Evolutionary conservation across 331 rosid species (phyloP), one percentile per base, ranked within the genome.

Genomic region (Arachis monticola): DNA sequence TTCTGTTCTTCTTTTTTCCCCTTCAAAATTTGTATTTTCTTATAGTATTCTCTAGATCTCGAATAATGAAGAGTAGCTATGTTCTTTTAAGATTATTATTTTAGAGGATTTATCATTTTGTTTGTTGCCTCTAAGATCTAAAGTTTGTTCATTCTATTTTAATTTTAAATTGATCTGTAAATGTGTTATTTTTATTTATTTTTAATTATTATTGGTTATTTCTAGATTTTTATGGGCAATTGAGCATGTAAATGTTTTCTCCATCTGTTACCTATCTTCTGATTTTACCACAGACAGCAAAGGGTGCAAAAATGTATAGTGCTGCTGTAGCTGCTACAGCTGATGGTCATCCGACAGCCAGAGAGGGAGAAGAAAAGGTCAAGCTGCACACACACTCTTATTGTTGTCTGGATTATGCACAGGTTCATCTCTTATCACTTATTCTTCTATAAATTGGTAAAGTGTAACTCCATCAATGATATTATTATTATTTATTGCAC

Each of bases 341-440:
- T 45, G 99, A 95, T 67, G 87, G 93, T 56, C 88, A 81, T 35
- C 87, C 41, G 1, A 74, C 56, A 60, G 35, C 42, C 40, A 92
- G 92, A 80, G 99, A 95, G 69, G 98, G 98, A 67, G 99, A 95
- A 66, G 99, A 95, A 83, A 92, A 95, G 85, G 85, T 95, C 83
- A 92, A 92, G 87, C 77, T 92, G 87, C 98, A 95, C 80, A 95
- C 99, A 38, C 99, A 95, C 82, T 88, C 98, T 62, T 90, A 91
- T 81, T 93, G 97, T 55, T 93, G 96, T 61, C 90, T 93, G 47
- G 98, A 93, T 82, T 93, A 93, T 83, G 81, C 84, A 12, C 99
- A 95, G 99, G 99, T 92, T 56, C 59, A 32, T 77, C 70, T 79
- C 64, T 67, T 73, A 80, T 69, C 64, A 74, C 72, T 76, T 13